phyloP scores from a whole-genome alignment of 129 eudicot species.

The Artemisia tridentata region DNA sequence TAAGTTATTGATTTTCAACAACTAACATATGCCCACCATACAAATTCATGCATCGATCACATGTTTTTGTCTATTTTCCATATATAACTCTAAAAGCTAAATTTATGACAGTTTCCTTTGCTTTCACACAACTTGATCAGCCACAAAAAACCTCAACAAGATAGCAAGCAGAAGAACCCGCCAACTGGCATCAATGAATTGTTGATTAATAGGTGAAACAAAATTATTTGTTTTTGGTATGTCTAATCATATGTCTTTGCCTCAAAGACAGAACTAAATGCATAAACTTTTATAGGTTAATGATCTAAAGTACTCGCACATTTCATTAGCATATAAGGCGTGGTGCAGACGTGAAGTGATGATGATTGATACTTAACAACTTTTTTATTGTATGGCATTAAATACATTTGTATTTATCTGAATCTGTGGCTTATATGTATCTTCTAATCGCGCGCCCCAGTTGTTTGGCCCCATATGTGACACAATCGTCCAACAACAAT shows the following conservation, averaged over 20 bases:
- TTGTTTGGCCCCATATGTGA: slow-evolving; percentile 10
- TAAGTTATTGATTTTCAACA: not conserved
- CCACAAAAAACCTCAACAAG: not conserved
- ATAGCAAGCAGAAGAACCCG: not conserved
- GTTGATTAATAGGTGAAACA: not conserved
- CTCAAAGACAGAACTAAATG: not conserved
- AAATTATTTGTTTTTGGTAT: not conserved
- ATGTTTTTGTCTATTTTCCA: not conserved
- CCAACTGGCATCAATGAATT: not conserved
- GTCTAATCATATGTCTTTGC: not conserved
- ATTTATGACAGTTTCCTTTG: not conserved
- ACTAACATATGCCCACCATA: not conserved
- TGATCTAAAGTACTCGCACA: not conserved
- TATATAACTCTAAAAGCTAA: not conserved
- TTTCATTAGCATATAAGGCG: slow-evolving; percentile 4
- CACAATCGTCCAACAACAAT: slow-evolving; percentile 17
- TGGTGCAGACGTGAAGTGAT: no score
- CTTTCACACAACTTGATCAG: not conserved
- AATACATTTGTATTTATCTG: not conserved
- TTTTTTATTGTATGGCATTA: not conserved
- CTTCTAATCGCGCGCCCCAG: slow-evolving; percentile 3
- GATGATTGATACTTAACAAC: slow-evolving; percentile 10
- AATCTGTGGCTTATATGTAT: slow-evolving; percentile 19
- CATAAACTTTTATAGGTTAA: not conserved
- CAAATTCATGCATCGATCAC: not conserved